Conservation (phyloP, 2,329 filamentous ascomycete species). For the Colletotrichum sp. region DNA sequence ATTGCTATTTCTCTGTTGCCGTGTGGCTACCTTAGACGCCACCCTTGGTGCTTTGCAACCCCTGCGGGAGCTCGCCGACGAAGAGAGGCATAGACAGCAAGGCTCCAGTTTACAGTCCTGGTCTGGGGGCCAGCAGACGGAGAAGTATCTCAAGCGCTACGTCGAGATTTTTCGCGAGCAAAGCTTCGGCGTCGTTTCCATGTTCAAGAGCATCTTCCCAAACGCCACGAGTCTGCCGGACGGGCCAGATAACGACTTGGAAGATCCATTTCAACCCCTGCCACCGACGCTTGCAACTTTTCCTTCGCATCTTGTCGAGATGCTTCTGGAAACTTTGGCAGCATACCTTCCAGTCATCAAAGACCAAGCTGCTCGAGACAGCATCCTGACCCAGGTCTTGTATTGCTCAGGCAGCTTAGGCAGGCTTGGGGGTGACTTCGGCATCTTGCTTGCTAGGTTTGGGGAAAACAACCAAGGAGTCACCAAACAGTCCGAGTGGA, state of each 20-base stretch:
- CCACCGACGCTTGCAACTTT: conserved; percentile 85
- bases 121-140: conserved; percentile 87
- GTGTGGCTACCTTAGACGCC: conserved; percentile 77
- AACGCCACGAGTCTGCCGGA: conserved; percentile 41
- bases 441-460: conserved; percentile 78
- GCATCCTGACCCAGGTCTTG: conserved; percentile 87
- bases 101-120: conserved; percentile 49
- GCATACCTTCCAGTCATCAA: conserved; percentile 81
- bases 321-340: conserved; percentile 78
- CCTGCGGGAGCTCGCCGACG: conserved; percentile 85
- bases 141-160: conserved; percentile 92
- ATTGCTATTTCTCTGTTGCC: conserved; percentile 85
- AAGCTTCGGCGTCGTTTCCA: conserved; percentile 92
- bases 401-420: conserved; percentile 94
- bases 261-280: conserved; percentile 60
- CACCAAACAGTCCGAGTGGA: conserved; percentile 68
- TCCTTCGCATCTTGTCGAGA: conserved; percentile 79
- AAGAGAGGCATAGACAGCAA: conserved; percentile 67
- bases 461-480: conserved; percentile 23
- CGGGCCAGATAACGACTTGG: conserved; percentile 11
- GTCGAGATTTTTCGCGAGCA: conserved; percentile 98
- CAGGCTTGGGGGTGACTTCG: conserved; percentile 89
- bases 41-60: conserved; percentile 87
- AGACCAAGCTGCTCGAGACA: conserved; percentile 82
- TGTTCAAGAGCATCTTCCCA: conserved; percentile 91